Base-by-base conservation (phyloP, 768 basidiomycete genomes). In the Suillus luteus region DNA sequence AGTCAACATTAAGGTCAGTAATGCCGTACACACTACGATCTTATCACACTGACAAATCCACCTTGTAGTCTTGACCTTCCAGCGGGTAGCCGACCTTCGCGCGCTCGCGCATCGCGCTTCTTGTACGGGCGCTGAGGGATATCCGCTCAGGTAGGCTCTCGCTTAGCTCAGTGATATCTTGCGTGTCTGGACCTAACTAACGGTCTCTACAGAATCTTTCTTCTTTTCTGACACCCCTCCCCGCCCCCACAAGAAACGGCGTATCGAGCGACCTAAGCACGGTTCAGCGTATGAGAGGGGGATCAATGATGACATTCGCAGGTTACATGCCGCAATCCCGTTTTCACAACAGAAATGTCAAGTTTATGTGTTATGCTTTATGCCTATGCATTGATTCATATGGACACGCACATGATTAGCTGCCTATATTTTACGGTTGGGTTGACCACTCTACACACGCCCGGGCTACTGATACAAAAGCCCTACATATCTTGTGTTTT, bases 61-160 rank as follows among this genome's bases (percentile, higher is more conserved):
- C 37, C 17, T 52, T 31, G 35, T 58, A 75, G 71, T 68, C 71
- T 67, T 75, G 38, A 58, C 79, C 80, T 81, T 66, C 73, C 78
- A 78, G 74, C 77, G 74, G 71, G 69, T 72, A 78, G 78, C 79
- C 81, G 77, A 77, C 78, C 80, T 78, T 75, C 78, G 78, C 81
- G 79, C 82, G 78, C 75, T 83, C 81, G 86, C 84, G 75, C 85
- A 88, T 88, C 88, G 86, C 87, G 88, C 85, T 88, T 89, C 81
- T 82, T 82, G 79, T 81, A 77, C 78, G 83, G 85, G 75, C 85
- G 85, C 76, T 75, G 78, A 86, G 73, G 75, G 78, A 78, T 81
- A 78, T 89, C 88, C 75, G 77, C 76, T 75, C 73, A 81, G 86
- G 86, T 80, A 70, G 55, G 75, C 70, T 65, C 62, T 24, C 43